phyloP scores from a whole-genome alignment of 768 basidiomycete genomes.

The Lyophyllum semitale region DNA sequence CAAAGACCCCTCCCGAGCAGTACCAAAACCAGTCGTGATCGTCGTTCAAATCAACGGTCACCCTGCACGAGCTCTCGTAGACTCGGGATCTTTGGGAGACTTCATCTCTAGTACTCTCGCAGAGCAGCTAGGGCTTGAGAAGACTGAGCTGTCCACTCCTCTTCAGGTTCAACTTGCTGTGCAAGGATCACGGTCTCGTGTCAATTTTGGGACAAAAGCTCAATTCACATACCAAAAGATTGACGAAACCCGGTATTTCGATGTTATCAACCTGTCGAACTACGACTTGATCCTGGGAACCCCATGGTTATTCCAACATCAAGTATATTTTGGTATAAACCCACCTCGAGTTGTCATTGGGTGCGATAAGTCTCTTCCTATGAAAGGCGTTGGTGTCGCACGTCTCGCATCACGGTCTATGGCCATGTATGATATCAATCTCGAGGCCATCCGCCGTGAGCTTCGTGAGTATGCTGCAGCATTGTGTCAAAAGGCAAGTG shows the following conservation, averaged over 20 bases:
- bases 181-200: slow-evolving; percentile 35
- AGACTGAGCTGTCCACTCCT: slow-evolving; percentile 27
- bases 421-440: background rate
- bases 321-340: slow-evolving; percentile 1
- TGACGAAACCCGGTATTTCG: slow-evolving; percentile 21
- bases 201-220: slow-evolving; percentile 26
- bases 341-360: background rate
- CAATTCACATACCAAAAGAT: slow-evolving; percentile 35
- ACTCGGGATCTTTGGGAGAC: slow-evolving; percentile 38
- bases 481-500: background rate
- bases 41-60: slow-evolving; percentile 30
- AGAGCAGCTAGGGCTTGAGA: slow-evolving; percentile 33
- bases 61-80: slow-evolving; percentile 32
- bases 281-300: slow-evolving; percentile 5
- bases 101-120: slow-evolving; percentile 36
- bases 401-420: background rate
- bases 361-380: background rate
- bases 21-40: slow-evolving; percentile 32
- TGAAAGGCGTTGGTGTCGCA: background rate
- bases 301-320: slow-evolving; percentile 4
- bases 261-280: background rate
- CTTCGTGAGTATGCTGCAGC: background rate
- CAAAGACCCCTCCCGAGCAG: background rate
- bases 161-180: slow-evolving; percentile 38
- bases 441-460: background rate